A percentile compares a stretch with the other conserved stretches of the same genome.
These are phyloP conservation scores for Scutellaria baicalensis DNA, from an alignment of 257 asterid genomes.

Conservation along the genomic window DNA sequence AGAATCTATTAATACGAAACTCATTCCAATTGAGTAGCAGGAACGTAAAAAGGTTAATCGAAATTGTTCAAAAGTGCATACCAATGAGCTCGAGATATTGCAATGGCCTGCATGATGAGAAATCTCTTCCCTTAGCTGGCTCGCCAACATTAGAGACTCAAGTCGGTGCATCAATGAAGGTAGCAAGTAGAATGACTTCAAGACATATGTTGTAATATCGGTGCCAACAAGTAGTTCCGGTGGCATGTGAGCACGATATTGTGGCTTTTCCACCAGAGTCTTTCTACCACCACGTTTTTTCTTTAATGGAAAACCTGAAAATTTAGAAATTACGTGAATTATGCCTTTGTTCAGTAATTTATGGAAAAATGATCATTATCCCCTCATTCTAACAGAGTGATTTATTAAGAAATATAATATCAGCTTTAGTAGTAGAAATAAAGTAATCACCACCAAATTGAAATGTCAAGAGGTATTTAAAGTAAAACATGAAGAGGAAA, in stretches of 20 bases:
- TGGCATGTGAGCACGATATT: constrained; percentile 63
- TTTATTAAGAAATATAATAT: background rate
- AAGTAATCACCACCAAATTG: background rate
- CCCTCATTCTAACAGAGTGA: background rate
- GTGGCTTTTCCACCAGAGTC: constrained; percentile 35
- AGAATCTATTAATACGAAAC: constrained; percentile 47
- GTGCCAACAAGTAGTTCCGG: constrained; percentile 77
- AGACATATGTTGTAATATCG: constrained; percentile 45
- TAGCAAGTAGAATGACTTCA: constrained; percentile 79
- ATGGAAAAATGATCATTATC: background rate
- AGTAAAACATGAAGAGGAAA: background rate
- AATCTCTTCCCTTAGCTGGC: constrained; percentile 77
- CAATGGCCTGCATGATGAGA: constrained; percentile 34
- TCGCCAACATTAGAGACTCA: constrained; percentile 86
- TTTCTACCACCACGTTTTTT: constrained; percentile 23
- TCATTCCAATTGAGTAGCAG: constrained; percentile 4
- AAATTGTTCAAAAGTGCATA: constrained; percentile 17
- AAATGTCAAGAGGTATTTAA: background rate
- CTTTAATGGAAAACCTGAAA: constrained; percentile 27
- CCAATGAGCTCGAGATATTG: constrained; percentile 67
- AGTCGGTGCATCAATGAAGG: constrained; percentile 91
- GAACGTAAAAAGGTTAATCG: background rate
- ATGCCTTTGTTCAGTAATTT: background rate
- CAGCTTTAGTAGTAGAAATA: background rate
- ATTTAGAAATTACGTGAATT: background rate